Conservation (phyloP, 1,284 basidiomycete genomes). For the Sanghuangporus sanghuang region DNA sequence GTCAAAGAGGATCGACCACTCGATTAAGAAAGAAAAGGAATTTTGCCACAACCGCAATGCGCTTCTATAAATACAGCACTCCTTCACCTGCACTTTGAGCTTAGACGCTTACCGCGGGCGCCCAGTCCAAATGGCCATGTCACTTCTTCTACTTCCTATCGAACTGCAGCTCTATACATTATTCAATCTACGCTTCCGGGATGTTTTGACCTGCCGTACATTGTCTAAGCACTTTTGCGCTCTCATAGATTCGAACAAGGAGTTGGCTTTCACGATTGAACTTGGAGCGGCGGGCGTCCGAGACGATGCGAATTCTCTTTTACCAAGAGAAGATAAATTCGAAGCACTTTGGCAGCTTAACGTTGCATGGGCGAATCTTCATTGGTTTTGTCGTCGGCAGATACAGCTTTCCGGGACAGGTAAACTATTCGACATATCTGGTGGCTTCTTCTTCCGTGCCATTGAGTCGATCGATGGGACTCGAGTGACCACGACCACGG, state of each 20-base stretch:
- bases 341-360: background rate
- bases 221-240: background rate
- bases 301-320: background rate
- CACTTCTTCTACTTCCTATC: background rate
- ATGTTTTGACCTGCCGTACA: background rate
- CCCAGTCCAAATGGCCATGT: background rate
- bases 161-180: constrained; percentile 1
- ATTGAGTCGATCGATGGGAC: background rate
- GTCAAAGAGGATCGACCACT: background rate
- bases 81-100: too few relatives aligned
- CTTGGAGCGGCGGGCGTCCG: background rate
- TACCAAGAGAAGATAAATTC: background rate
- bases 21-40: background rate
- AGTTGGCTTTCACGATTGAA: background rate
- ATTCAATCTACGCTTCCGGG: background rate
- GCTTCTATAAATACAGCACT: too few relatives aligned
- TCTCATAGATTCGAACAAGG: constrained; percentile 4
- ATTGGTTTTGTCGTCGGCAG: constrained; percentile 2
- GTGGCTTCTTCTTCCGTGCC: background rate
- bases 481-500: background rate
- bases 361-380: constrained; percentile 7
- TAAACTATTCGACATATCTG: constrained; percentile 3
- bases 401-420: background rate
- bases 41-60: background rate
- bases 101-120: background rate